Percentiles rank a stretch among this genome's conserved stretches.
Evolutionary conservation across 805 yeast species (phyloP).

Genomic region (Priceomyces melissophilus): DNA sequence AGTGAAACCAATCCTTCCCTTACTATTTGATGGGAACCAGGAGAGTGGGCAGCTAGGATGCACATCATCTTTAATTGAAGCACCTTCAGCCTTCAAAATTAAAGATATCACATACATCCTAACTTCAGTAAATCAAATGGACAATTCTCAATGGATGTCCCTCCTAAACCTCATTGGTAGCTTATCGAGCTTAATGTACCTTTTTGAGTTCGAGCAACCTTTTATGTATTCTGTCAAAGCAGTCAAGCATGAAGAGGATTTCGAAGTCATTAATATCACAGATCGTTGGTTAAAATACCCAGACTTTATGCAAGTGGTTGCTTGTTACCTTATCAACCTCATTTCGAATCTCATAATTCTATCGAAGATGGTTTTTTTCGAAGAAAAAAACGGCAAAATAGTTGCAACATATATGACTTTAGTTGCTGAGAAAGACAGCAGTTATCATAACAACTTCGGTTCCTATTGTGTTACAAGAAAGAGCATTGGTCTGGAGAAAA

Average conservation of each 20-base stretch:
- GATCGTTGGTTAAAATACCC: conserved; percentile 19
- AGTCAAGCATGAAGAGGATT: background rate
- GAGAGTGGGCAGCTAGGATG: background rate
- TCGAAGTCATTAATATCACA: conserved; percentile 4
- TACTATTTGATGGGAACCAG: background rate
- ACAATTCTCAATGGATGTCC: conserved; percentile 25
- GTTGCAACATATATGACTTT: background rate
- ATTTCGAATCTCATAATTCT: conserved; percentile 17
- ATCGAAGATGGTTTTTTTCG: conserved; percentile 10
- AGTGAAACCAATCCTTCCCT: too few relatives aligned
- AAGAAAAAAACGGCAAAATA: background rate
- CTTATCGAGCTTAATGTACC: conserved; percentile 25
- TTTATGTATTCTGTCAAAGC: background rate
- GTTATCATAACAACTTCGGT: too few relatives aligned
- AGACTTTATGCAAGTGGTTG: conserved; percentile 12
- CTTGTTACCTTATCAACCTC: conserved; percentile 14
- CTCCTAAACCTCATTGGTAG: conserved; percentile 25
- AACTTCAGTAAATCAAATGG: conserved; percentile 1
- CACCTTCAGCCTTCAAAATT: conserved; percentile 8
- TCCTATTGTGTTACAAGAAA: too few relatives aligned
- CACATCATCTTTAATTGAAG: conserved; percentile 1
- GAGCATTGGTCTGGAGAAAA: background rate
- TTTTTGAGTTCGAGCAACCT: conserved; percentile 34
- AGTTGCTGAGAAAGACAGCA: too few relatives aligned
- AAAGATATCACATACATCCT: background rate